Conservation (phyloP, 805 yeast species). For the Jamesozyma piceae region DNA sequence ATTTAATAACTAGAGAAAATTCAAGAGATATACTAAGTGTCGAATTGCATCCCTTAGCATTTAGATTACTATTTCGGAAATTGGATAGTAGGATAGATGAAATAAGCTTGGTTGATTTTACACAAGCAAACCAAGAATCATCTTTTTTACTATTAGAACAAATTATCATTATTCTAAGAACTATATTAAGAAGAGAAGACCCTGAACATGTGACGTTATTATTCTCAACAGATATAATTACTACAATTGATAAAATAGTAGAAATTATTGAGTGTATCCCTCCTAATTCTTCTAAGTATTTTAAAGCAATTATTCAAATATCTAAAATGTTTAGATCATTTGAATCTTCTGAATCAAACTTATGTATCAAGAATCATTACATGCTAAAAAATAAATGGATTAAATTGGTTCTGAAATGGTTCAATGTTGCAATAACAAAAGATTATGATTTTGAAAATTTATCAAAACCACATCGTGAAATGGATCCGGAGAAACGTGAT, state of each 20-base stretch:
- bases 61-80: constrained; percentile 37
- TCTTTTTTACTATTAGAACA: constrained; percentile 38
- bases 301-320: constrained; percentile 21
- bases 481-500: constrained; percentile 31
- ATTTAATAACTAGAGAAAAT: constrained; percentile 50
- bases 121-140: constrained; percentile 11
- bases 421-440: constrained; percentile 39
- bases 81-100: constrained; percentile 31
- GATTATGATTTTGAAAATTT: constrained; percentile 26
- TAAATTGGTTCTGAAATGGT: constrained; percentile 41
- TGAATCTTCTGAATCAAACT: constrained; percentile 14
- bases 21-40: constrained; percentile 58
- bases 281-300: constrained; percentile 12
- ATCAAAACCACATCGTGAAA: constrained; percentile 23
- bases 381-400: constrained; percentile 39
- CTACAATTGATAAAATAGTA: constrained; percentile 25
- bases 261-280: constrained; percentile 14
- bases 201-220: constrained; percentile 19
- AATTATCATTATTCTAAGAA: constrained; percentile 36
- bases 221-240: constrained; percentile 26
- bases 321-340: constrained; percentile 22
- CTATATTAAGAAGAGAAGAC: constrained; percentile 25
- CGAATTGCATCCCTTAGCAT: constrained; percentile 50
- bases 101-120: constrained; percentile 15
- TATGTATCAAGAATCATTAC: constrained; percentile 34